Percentiles rank a stretch among this genome's conserved stretches.
These are phyloP conservation scores for Epichloe bromicola DNA, from an alignment of 2,329 filamentous ascomycete species.

Conservation along the genomic window DNA sequence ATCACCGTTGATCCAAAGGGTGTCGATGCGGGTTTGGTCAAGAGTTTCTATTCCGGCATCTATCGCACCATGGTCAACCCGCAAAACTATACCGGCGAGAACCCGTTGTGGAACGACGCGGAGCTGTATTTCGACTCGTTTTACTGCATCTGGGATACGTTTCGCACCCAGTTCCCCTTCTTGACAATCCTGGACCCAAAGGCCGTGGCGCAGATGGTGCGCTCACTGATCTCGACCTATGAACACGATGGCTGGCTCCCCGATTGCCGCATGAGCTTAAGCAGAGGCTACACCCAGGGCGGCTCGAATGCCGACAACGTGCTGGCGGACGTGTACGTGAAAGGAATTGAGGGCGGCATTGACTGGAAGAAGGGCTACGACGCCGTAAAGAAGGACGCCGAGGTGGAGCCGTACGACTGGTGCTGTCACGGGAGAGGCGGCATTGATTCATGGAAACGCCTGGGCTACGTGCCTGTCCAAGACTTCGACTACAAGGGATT, in stretches of 20 bases:
- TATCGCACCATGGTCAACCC: conserved; percentile 62
- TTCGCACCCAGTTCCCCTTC: conserved; percentile 55
- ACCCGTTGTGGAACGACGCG: conserved; percentile 49
- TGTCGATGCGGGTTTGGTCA: conserved; percentile 40
- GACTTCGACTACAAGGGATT: conserved; percentile 54
- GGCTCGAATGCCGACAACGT: conserved; percentile 63
- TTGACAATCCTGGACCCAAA: conserved; percentile 54
- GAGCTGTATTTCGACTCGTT: conserved; percentile 67
- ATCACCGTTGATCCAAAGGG: conserved; percentile 40
- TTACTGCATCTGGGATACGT: conserved; percentile 67
- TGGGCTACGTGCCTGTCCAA: conserved; percentile 58
- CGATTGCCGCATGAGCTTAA: conserved; percentile 65
- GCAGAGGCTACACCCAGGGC: conserved; percentile 61
- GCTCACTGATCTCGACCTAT: conserved; percentile 61
- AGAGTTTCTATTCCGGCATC: conserved; percentile 58
- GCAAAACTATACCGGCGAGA: conserved; percentile 63
- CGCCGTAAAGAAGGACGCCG: conserved; percentile 60
- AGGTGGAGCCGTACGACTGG: conserved; percentile 59
- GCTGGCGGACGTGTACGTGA: conserved; percentile 53
- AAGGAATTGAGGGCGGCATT: conserved; percentile 47
- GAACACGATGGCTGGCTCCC: conserved; percentile 57
- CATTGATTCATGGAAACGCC: conserved; percentile 55
- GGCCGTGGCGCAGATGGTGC: conserved; percentile 52
- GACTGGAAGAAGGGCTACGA: conserved; percentile 56
- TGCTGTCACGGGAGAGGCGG: conserved; percentile 57